Evolutionary conservation across 1,284 basidiomycete genomes (phyloP).

Genomic region (Naganishia cerealis): DNA sequence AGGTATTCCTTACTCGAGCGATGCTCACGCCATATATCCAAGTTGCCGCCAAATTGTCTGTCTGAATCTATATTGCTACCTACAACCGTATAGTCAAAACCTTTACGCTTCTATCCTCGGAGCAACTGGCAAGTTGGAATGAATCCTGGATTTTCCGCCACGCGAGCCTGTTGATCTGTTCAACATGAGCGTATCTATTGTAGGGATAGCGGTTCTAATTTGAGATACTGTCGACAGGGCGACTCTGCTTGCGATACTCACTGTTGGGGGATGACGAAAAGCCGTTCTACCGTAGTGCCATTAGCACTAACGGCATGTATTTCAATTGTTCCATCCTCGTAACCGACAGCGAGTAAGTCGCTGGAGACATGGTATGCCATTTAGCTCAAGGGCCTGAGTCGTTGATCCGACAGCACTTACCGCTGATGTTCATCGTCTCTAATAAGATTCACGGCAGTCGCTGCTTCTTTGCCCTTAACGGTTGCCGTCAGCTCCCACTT

Average conservation of each 20-base stretch:
- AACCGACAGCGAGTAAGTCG: conserved; percentile 52
- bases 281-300: conserved; percentile 16
- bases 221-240: neutral
- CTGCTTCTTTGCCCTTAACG: conserved; percentile 51
- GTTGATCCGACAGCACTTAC: conserved; percentile 16
- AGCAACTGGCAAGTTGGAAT: conserved; percentile 51
- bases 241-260: conserved; percentile 27
- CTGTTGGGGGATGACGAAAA: conserved; percentile 34
- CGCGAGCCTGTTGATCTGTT: conserved; percentile 50
- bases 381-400: neutral
- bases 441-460: conserved; percentile 50
- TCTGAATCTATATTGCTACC: neutral
- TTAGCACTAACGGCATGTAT: conserved; percentile 35
- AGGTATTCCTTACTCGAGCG: no score
- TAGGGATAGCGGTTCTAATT: neutral
- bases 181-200: conserved; percentile 48
- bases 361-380: conserved; percentile 4
- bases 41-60: neutral
- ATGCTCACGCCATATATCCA: no score
- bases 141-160: conserved; percentile 38
- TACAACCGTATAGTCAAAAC: conserved; percentile 37
- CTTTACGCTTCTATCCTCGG: conserved; percentile 54
- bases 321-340: conserved; percentile 51
- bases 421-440: conserved; percentile 9
- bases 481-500: conserved; percentile 37